These are phyloP conservation scores for Kluyveromyces siamensis DNA, from an alignment of 805 yeast species.

Conservation along the genomic window DNA sequence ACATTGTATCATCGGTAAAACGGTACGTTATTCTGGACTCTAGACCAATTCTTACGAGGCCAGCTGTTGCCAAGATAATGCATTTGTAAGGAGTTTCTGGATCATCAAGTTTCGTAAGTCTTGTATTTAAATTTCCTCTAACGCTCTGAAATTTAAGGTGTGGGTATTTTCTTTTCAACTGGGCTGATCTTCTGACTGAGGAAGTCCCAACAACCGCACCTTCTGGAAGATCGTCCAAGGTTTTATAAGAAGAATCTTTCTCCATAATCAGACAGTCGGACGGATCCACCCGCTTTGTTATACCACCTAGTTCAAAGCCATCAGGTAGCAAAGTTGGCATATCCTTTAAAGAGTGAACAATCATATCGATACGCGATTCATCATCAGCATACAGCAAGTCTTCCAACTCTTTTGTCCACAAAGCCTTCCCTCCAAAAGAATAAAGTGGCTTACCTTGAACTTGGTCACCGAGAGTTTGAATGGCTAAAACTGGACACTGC, in stretches of 20 bases:
- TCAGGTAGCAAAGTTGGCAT: conserved; percentile 87
- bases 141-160: conserved; percentile 70
- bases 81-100: conserved; percentile 56
- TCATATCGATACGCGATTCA: conserved; percentile 66
- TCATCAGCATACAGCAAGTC: conserved; percentile 57
- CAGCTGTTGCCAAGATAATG: conserved; percentile 87
- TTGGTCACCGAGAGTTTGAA: conserved; percentile 85
- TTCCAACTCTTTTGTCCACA: conserved; percentile 96
- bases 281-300: conserved; percentile 82
- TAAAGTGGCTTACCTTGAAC: conserved; percentile 78
- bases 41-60: conserved; percentile 65
- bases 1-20: conserved; percentile 72
- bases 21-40: conserved; percentile 66
- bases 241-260: conserved; percentile 49
- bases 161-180: conserved; percentile 71
- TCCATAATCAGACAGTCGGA: conserved; percentile 85
- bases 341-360: conserved; percentile 91
- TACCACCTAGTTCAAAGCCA: conserved; percentile 82
- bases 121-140: conserved; percentile 77
- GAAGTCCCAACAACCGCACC: conserved; percentile 92
- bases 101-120: conserved; percentile 73
- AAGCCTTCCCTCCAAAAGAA: conserved; percentile 90
- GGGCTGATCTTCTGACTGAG: conserved; percentile 89
- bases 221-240: conserved; percentile 65
- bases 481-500: conserved; percentile 67